Base-by-base conservation (phyloP, 2,329 filamentous ascomycete genomes). In the Calonectria henricotiae region DNA sequence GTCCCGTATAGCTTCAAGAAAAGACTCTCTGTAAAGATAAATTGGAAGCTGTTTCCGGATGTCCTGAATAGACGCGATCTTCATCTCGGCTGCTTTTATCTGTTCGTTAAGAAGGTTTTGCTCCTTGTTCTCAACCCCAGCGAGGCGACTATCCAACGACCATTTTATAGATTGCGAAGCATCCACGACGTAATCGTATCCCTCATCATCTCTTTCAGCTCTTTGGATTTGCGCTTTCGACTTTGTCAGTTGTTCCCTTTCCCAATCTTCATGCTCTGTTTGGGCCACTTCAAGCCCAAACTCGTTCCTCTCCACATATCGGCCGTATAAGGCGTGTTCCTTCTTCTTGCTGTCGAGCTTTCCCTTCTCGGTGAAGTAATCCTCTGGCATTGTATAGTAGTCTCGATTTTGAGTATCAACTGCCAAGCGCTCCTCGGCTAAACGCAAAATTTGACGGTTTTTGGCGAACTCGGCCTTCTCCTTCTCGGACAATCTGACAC, bases 221-320 rank as follows among this genome's bases (percentile, higher is more conserved):
- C 91, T 90, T 74, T 90, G 88, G 69, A 97, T 94, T 80, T 98
- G 95, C 1, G 94, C 91, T 80, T 96, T 96, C 6, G 94, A 95
- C 81, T 97, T 97, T 67, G 91, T 88, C 0, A 93, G 89, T 83
- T 98, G 96, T 79, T 98, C 96, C 68, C 90, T 86, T 80, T 99
- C 96, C 96, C 96, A 99, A 79, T 98, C 94, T 72, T 99, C 95
- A 73, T 98, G 93, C 80, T 99, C 96, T 0, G 95, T 98, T 20
- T 20, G 20, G 20, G 20, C 20, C 20, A 20, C 20, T 80, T 98
- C 96, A 73, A 96, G 92, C 5, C 95, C 95, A 76, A 92, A 92
- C 77, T 97, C 94, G 76, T 97, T 95, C 70, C 90, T 89, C 72
- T 98, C 95, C 4, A 98, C 92, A 76, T 98, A 96, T 62, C 95